Conservation (phyloP, 1,139 yeast genomes). For the Yamadazyma atlantica region DNA sequence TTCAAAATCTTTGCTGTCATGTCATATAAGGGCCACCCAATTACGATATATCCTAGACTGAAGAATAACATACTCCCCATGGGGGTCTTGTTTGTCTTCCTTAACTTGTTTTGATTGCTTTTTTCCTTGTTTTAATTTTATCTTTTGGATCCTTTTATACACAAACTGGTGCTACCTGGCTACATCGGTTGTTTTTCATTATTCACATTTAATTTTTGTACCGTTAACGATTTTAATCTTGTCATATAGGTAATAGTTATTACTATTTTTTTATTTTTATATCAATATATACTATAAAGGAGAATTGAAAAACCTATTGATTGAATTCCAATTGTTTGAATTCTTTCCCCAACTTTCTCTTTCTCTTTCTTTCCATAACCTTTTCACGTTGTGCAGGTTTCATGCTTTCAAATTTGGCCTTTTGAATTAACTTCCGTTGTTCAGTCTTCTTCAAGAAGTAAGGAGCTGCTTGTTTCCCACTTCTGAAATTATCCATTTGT, state of each 20-base stretch:
- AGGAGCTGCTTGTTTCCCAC: conserved; percentile 49
- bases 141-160: conserved; percentile 1
- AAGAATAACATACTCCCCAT: too few relatives aligned
- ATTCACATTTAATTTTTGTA: not conserved
- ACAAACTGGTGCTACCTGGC: not conserved
- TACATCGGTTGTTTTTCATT: conserved; percentile 1
- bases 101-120: not conserved
- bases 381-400: conserved; percentile 79
- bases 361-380: conserved; percentile 90
- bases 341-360: conserved; percentile 90
- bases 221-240: conserved; percentile 3
- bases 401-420: conserved; percentile 86
- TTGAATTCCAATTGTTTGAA: conserved; percentile 72
- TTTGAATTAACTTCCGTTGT: conserved; percentile 78
- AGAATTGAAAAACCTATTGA: too few relatives aligned
- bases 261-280: conserved; percentile 1
- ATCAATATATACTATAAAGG: not conserved
- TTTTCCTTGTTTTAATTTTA: not conserved
- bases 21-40: too few relatives aligned
- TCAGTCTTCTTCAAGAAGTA: conserved; percentile 78
- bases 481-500: conserved; percentile 44
- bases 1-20: too few relatives aligned
- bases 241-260: conserved; percentile 6
- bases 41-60: too few relatives aligned
- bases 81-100: not conserved